Evolutionary conservation across 2,329 filamentous ascomycete genomes (phyloP), one percentile per base, ranked within the genome.

Genomic region (Neocucurbitaria cava): DNA sequence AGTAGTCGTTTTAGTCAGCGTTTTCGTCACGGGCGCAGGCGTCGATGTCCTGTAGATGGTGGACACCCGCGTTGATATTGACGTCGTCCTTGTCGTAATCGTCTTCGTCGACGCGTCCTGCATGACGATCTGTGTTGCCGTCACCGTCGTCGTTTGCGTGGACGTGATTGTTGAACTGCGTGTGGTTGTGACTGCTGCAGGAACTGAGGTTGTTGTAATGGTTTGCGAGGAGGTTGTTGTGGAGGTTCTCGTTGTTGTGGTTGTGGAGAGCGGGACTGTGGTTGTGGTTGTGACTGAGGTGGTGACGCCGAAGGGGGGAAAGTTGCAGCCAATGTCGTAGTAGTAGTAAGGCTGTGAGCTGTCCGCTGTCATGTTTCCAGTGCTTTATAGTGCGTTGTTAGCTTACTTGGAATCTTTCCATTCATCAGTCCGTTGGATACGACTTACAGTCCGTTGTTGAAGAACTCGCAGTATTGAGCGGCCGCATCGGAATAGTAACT

Each of bases 401-500:
- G 38, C 38, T 17, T 18, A 4, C 13, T 11, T 8, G 15, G 20
- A 8, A 5, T 43, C 20, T 18, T n/a, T 20, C 23, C 2, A 17
- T 17, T 13, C 11, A 4, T 26, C n/a, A 24, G 11, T 7, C 30
- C 10, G 13, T 9, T 31, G 7, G 47, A 10, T 4, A 28, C 3
- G 36, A 49, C 65, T 61, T 40, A 64, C 65, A 62, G 42, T 20
- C 40, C 49, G 36, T 50, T 50, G 6, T 48, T 39, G 40, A 65
- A 68, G 36, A 65, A 69, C 41, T 69, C 64, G 50, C 66, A 68
- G 21, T 67, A 66, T 33, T 69, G 61, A 10, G 55, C 26, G 38
- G 57, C 33, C 15, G 59, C 52, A n/a, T 68, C 59, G 6, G 31
- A 13, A 35, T 39, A 65, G 30, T 60, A 63, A 13, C 54, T 62